These are phyloP conservation scores for Kluyveromyces aestuarii DNA, from an alignment of 805 yeast genomes.

Conservation along the genomic window DNA sequence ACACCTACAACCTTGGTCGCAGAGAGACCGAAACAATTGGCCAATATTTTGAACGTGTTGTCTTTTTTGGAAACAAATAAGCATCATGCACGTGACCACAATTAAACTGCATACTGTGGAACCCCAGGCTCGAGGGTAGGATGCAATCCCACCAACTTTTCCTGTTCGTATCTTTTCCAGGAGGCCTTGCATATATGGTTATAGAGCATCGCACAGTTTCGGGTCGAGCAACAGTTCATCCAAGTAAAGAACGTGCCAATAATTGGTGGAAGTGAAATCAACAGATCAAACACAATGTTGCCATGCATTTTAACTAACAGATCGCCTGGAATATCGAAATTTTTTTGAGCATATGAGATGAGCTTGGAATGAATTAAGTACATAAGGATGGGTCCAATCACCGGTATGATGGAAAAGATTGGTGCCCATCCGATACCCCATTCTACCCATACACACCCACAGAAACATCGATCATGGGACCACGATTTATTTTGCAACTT, in stretches of 20 bases:
- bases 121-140: too few relatives aligned
- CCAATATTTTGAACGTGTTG: too few relatives aligned
- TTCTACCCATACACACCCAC: slow-evolving; percentile 57
- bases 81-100: too few relatives aligned
- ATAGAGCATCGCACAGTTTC: slow-evolving; percentile 80
- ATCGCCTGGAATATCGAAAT: slow-evolving; percentile 47
- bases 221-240: slow-evolving; percentile 77
- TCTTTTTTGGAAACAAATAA: too few relatives aligned
- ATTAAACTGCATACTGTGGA: neutral
- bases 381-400: slow-evolving; percentile 77
- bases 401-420: slow-evolving; percentile 61
- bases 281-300: slow-evolving; percentile 64
- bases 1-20: too few relatives aligned
- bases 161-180: neutral
- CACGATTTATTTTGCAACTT: slow-evolving; percentile 70
- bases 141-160: neutral
- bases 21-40: too few relatives aligned
- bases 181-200: slow-evolving; percentile 17
- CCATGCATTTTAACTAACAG: slow-evolving; percentile 64
- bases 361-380: slow-evolving; percentile 68
- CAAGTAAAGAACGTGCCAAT: slow-evolving; percentile 72
- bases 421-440: slow-evolving; percentile 78
- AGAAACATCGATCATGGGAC: slow-evolving; percentile 75
- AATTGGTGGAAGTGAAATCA: slow-evolving; percentile 71
- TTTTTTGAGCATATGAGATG: slow-evolving; percentile 46